These are phyloP conservation scores for Plectosphaerella cucumerina DNA, from an alignment of 2,329 filamentous ascomycete species.

Conservation along the genomic window DNA sequence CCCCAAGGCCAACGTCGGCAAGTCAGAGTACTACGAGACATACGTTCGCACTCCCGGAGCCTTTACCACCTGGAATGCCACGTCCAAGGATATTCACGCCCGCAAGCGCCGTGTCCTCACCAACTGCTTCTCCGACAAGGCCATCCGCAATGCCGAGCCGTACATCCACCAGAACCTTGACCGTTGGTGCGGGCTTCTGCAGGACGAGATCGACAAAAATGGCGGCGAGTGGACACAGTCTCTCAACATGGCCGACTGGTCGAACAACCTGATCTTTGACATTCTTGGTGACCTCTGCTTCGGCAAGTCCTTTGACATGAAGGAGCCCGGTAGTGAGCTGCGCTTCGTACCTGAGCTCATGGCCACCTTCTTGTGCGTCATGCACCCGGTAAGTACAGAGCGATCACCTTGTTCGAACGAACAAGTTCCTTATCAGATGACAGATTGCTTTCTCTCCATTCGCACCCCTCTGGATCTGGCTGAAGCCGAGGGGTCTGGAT, in stretches of 20 bases:
- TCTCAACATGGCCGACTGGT: constrained; percentile 15
- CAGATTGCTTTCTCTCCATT: constrained; percentile 17
- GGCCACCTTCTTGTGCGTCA: constrained; percentile 7
- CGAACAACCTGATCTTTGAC: constrained; percentile 17
- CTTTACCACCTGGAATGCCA: constrained; percentile 14
- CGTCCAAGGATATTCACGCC: constrained; percentile 20
- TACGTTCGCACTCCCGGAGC: constrained; percentile 11
- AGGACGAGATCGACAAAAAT: constrained; percentile 11
- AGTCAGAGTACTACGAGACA: constrained; percentile 15
- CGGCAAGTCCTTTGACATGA: constrained; percentile 25
- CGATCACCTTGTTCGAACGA: too few relatives aligned
- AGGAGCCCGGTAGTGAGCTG: constrained; percentile 11
- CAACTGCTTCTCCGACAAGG: constrained; percentile 9
- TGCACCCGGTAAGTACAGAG: constrained; percentile 9
- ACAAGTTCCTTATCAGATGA: too few relatives aligned
- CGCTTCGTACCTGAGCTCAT: constrained; percentile 13
- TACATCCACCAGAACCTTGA: not conserved
- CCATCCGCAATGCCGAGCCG: not conserved
- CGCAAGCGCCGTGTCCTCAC: constrained; percentile 16
- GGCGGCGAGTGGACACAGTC: not conserved
- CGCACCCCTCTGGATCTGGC: constrained; percentile 16
- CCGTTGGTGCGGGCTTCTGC: not conserved
- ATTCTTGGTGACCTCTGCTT: constrained; percentile 32
- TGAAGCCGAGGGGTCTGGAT: constrained; percentile 18
- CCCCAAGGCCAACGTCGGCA: constrained; percentile 15